A percentile compares a stretch with the other conserved stretches of the same genome.
Conservation (phyloP, 2,329 filamentous ascomycete genomes). For the Nothophoma quercina region DNA sequence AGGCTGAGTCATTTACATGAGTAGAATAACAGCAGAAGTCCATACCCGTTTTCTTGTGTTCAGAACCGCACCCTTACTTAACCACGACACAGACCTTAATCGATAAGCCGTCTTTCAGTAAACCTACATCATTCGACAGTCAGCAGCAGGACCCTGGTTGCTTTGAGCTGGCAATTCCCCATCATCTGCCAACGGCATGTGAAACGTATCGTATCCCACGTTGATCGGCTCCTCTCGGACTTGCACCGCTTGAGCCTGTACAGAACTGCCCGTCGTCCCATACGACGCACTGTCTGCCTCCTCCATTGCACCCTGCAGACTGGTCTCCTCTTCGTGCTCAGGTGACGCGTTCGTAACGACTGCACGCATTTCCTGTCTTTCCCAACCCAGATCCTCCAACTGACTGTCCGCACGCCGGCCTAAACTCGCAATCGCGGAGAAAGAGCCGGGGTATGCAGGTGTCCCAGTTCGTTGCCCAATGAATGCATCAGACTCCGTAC, state of each 20-base stretch:
- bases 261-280: neutral
- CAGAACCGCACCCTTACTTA: too few relatives aligned
- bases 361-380: too few relatives aligned
- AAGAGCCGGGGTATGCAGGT: neutral
- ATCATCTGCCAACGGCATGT: slow-evolving; percentile 62
- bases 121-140: neutral
- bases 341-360: neutral
- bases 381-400: neutral
- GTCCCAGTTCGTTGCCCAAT: neutral
- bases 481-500: neutral
- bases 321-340: neutral
- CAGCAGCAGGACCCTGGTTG: neutral
- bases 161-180: slow-evolving; percentile 41
- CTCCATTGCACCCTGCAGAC: neutral
- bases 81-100: too few relatives aligned
- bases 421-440: neutral
- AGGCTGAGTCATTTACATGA: too few relatives aligned
- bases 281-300: neutral
- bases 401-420: neutral
- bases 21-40: too few relatives aligned
- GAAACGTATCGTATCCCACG: neutral
- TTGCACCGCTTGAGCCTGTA: too few relatives aligned
- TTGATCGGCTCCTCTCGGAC: neutral
- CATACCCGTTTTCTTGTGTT: too few relatives aligned
- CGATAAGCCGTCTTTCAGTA: neutral